These are phyloP conservation scores for Russula earlei DNA, from an alignment of 768 basidiomycete species.

Conservation along the genomic window DNA sequence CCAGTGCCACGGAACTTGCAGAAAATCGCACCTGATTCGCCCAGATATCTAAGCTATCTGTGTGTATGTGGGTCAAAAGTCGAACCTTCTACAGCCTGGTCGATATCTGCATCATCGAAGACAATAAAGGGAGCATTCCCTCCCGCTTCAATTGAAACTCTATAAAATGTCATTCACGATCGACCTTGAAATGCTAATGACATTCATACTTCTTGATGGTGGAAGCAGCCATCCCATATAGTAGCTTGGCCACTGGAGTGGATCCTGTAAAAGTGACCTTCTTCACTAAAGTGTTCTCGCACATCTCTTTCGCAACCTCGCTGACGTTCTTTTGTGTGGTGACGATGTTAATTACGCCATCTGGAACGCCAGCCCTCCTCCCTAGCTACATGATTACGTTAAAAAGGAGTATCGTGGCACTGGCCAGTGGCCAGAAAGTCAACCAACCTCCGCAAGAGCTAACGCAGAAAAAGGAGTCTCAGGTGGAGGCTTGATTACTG, in stretches of 20 bases:
- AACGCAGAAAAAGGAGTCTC: constrained; percentile 93
- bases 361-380: constrained; percentile 83
- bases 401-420: neutral
- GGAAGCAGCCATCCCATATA: constrained; percentile 62
- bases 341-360: constrained; percentile 91
- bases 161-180: constrained; percentile 13
- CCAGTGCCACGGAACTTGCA: constrained; percentile 78
- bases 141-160: constrained; percentile 76
- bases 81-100: constrained; percentile 68
- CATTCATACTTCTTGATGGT: constrained; percentile 70
- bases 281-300: constrained; percentile 74
- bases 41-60: neutral
- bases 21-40: constrained; percentile 46
- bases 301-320: constrained; percentile 92
- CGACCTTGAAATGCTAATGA: neutral
- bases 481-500: constrained; percentile 88
- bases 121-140: constrained; percentile 97
- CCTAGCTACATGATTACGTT: constrained; percentile 46
- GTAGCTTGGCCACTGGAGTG: constrained; percentile 66
- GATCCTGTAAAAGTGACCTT: constrained; percentile 93
- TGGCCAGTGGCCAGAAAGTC: neutral
- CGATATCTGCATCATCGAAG: constrained; percentile 92
- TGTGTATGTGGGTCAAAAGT: constrained; percentile 11
- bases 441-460: constrained; percentile 75
- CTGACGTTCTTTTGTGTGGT: constrained; percentile 76